These are phyloP conservation scores for Hygrocybe coccinea DNA, from an alignment of 768 basidiomycete species.

Conservation along the genomic window DNA sequence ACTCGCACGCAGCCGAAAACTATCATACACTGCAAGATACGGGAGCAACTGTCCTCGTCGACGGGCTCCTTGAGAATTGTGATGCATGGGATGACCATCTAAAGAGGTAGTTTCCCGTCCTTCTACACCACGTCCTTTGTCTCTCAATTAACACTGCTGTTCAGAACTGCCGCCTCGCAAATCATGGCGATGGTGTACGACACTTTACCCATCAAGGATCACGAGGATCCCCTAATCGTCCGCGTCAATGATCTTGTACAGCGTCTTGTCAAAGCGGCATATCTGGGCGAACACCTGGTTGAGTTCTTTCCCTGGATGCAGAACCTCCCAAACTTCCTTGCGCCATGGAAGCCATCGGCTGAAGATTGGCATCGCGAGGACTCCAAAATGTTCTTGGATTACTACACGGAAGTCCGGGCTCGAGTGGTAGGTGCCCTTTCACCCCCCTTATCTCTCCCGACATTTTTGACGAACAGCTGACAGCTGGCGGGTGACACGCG, in stretches of 20 bases:
- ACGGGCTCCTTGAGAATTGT: constrained; percentile 10
- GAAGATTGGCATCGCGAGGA: constrained; percentile 21
- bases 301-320: constrained; percentile 27
- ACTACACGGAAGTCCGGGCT: background rate
- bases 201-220: constrained; percentile 5
- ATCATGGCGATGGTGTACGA: constrained; percentile 17
- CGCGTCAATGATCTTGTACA: constrained; percentile 16
- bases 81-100: constrained; percentile 24
- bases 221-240: constrained; percentile 14
- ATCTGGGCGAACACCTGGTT: constrained; percentile 35
- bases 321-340: constrained; percentile 22
- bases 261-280: constrained; percentile 28
- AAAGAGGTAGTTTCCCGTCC: constrained; percentile 3
- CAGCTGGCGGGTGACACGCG: background rate
- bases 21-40: constrained; percentile 10
- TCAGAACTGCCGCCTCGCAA: constrained; percentile 12
- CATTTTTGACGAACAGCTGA: constrained; percentile 19
- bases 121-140: background rate
- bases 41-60: constrained; percentile 9
- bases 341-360: constrained; percentile 27
- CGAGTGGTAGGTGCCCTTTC: background rate
- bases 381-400: background rate
- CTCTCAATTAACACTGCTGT: background rate
- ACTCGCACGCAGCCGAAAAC: constrained; percentile 5
- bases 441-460: constrained; percentile 3